These are phyloP conservation scores for Senecio squalidus DNA, from an alignment of 140 eudicot species.

Conservation along the genomic window DNA sequence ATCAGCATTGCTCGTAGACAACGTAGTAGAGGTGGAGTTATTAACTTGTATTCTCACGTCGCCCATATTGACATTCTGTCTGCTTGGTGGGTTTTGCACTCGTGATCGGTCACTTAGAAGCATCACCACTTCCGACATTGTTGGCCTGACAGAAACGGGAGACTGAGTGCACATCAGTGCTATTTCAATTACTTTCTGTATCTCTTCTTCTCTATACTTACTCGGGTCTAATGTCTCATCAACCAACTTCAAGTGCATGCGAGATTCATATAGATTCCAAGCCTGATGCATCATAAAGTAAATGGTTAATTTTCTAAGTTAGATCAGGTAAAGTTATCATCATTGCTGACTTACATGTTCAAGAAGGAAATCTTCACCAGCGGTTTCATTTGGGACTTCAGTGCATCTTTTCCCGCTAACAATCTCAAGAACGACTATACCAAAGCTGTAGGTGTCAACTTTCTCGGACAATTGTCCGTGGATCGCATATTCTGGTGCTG, in stretches of 20 bases:
- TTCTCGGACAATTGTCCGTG: constrained; percentile 66
- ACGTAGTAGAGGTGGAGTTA: constrained; percentile 18
- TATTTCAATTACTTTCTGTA: constrained; percentile 40
- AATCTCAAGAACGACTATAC: constrained; percentile 61
- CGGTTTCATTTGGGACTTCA: constrained; percentile 34
- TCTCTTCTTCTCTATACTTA: constrained; percentile 32
- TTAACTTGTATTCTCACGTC: constrained; percentile 16
- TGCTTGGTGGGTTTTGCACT: constrained; percentile 35
- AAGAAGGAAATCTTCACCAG: constrained; percentile 46
- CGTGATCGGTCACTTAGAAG: constrained; percentile 38
- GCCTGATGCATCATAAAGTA: constrained; percentile 31
- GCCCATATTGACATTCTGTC: constrained; percentile 21
- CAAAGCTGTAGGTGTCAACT: constrained; percentile 65
- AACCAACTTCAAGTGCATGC: constrained; percentile 41
- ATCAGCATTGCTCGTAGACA: constrained; percentile 29
- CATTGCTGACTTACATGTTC: constrained; percentile 34
- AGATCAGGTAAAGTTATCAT: background rate
- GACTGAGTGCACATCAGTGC: constrained; percentile 48
- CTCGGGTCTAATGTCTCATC: constrained; percentile 41
- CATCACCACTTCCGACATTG: constrained; percentile 48
- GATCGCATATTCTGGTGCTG: constrained; percentile 69
- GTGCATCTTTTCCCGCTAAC: constrained; percentile 54
- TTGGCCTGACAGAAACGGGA: constrained; percentile 40
- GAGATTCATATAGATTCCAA: constrained; percentile 49
- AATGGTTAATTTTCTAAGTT: background rate